Conservation (phyloP, 2,329 filamentous ascomycete species). For the Phialophora expanda region DNA sequence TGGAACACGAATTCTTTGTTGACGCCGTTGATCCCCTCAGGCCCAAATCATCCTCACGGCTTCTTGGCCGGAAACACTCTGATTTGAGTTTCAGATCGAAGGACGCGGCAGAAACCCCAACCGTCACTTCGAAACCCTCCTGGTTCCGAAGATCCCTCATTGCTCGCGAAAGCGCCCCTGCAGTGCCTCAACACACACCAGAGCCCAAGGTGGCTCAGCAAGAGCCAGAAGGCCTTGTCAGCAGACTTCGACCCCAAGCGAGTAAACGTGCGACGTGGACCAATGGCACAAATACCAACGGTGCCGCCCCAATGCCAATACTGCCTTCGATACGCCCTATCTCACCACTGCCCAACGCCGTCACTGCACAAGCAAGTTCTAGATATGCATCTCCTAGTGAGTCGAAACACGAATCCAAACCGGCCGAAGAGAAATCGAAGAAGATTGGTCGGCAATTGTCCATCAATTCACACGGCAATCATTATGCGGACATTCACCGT, state of each 20-base stretch:
- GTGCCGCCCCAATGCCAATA: constrained; percentile 90
- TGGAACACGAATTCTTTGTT: constrained; percentile 91
- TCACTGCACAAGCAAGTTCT: constrained; percentile 83
- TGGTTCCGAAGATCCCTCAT: constrained; percentile 98
- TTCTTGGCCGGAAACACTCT: constrained; percentile 88
- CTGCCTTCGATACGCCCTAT: constrained; percentile 92
- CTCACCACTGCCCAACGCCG: constrained; percentile 92
- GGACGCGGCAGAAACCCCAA: constrained; percentile 64
- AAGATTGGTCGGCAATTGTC: constrained; percentile 96
- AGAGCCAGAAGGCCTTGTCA: constrained; percentile 51
- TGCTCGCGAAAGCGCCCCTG: constrained; percentile 71
- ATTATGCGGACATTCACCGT: constrained; percentile 87
- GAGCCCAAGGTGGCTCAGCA: constrained; percentile 49
- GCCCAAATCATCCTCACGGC: constrained; percentile 86
- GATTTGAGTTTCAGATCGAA: constrained; percentile 74
- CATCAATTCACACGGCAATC: constrained; percentile 86
- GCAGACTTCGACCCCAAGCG: constrained; percentile 63
- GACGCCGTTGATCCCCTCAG: constrained; percentile 91
- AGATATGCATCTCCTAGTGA: constrained; percentile 60
- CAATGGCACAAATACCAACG: constrained; percentile 70
- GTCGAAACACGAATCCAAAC: constrained; percentile 35
- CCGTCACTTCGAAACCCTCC: constrained; percentile 79
- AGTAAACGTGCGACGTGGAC: constrained; percentile 93
- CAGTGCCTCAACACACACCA: constrained; percentile 53
- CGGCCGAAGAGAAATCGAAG: constrained; percentile 71